phyloP scores from a whole-genome alignment of 1,139 yeast genomes.

The Suhomyces anneliseae region DNA sequence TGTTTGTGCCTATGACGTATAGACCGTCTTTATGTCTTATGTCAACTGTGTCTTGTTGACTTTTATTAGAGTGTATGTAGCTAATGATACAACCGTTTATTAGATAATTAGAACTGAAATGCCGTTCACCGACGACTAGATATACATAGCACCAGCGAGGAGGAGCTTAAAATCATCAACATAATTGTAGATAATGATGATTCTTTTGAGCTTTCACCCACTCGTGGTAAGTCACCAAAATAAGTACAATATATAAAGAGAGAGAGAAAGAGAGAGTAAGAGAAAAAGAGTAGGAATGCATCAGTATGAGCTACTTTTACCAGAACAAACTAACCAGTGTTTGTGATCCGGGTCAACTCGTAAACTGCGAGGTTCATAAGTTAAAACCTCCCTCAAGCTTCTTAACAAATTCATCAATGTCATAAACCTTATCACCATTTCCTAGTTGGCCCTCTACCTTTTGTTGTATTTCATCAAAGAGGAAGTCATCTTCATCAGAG shows the following conservation, averaged over 20 bases:
- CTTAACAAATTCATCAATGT: constrained; percentile 24
- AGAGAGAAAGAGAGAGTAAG: no score
- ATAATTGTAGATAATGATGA: no score
- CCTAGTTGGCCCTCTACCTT: constrained; percentile 25
- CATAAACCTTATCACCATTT: constrained; percentile 26
- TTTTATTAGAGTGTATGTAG: not conserved
- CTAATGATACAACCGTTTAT: not conserved
- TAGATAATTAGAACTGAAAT: not conserved
- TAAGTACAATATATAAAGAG: no score
- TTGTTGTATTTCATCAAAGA: constrained; percentile 28
- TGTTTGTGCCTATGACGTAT: not conserved
- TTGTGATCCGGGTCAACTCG: no score
- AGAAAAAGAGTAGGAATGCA: no score
- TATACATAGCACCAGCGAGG: not conserved
- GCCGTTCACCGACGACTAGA: not conserved
- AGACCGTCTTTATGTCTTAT: no score
- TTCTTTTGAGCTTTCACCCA: no score
- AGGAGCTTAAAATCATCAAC: no score
- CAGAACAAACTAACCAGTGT: no score
- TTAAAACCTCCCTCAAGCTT: constrained; percentile 27
- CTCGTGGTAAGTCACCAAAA: no score
- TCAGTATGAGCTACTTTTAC: no score
- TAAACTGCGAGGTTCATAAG: not conserved
- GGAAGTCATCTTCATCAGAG: constrained; percentile 17
- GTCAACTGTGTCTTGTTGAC: no score